Percentiles rank a stretch among this genome's conserved stretches.
These are phyloP conservation scores for Brettanomyces sp. DNA, from an alignment of 805 yeast genomes.

Conservation along the genomic window DNA sequence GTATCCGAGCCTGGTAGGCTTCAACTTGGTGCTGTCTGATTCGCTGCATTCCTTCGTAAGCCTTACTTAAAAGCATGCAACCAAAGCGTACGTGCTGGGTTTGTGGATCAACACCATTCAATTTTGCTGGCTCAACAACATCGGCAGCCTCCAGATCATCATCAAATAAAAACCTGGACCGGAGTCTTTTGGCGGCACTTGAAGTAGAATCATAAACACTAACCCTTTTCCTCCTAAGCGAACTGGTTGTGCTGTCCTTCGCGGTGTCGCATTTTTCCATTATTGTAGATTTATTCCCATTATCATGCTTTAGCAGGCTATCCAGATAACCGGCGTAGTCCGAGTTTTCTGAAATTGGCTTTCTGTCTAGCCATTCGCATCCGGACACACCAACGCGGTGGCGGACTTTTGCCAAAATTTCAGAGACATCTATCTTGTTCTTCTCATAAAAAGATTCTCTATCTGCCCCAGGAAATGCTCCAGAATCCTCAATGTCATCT, in stretches of 20 bases:
- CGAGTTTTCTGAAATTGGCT: conserved; percentile 30
- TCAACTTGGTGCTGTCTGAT: conserved; percentile 57
- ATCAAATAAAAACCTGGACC: conserved; percentile 43
- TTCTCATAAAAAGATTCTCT: conserved; percentile 8
- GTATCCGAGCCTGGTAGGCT: conserved; percentile 25
- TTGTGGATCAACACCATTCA: conserved; percentile 75
- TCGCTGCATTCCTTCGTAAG: conserved; percentile 78
- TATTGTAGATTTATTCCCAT: background rate
- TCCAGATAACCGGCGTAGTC: conserved; percentile 28
- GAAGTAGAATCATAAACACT: conserved; percentile 27
- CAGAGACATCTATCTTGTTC: conserved; percentile 28
- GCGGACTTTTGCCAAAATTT: conserved; percentile 52
- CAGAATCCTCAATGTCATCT: conserved; percentile 7
- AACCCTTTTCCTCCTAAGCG: conserved; percentile 11
- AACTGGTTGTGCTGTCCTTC: background rate
- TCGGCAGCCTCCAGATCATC: conserved; percentile 31
- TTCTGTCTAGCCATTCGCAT: conserved; percentile 63
- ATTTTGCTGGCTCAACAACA: conserved; percentile 72
- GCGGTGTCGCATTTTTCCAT: conserved; percentile 3
- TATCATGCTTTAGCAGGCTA: conserved; percentile 13
- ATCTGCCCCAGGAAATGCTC: background rate
- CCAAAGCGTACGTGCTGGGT: conserved; percentile 90
- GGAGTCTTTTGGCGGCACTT: conserved; percentile 30
- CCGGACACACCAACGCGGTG: conserved; percentile 70
- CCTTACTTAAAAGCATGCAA: conserved; percentile 78